Conservation (phyloP, 306 rosid genomes). For the Macrotyloma uniflorum region DNA sequence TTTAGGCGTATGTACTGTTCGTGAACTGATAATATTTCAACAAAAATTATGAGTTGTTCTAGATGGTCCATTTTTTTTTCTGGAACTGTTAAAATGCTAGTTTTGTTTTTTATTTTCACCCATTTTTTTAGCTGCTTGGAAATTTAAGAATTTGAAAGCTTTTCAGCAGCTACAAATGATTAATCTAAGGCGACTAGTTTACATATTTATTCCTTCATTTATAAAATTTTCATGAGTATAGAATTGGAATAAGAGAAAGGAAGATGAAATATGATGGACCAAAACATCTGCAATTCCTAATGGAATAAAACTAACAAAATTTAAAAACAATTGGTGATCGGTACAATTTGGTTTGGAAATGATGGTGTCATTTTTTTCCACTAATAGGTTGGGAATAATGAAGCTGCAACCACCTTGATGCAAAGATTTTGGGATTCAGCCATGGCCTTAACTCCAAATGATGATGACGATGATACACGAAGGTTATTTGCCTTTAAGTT, state of each 20-base stretch:
- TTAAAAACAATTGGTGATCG: background rate
- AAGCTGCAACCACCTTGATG: conserved; percentile 80
- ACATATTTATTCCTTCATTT: background rate
- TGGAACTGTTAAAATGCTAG: conserved; percentile 6
- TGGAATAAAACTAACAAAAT: background rate
- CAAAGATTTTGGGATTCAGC: conserved; percentile 99
- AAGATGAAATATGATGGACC: background rate
- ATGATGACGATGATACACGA: conserved; percentile 78
- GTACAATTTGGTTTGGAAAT: conserved; percentile 66
- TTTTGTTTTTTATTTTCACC: background rate
- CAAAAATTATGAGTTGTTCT: conserved; percentile 24
- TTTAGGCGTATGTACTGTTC: background rate
- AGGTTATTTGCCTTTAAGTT: conserved; percentile 55
- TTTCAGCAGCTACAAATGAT: conserved; percentile 13
- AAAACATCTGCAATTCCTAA: background rate
- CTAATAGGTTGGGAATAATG: conserved; percentile 80
- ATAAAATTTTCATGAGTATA: background rate
- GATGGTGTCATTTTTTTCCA: conserved; percentile 41
- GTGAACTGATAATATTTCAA: background rate
- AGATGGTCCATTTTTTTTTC: conserved; percentile 23
- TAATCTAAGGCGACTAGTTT: background rate
- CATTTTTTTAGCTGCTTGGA: conserved; percentile 10
- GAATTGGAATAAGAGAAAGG: background rate
- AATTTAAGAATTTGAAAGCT: background rate
- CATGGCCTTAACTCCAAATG: conserved; percentile 73